These are phyloP conservation scores for Mycosphaerella sp. DNA, from an alignment of 2,329 filamentous ascomycete species.

Conservation along the genomic window DNA sequence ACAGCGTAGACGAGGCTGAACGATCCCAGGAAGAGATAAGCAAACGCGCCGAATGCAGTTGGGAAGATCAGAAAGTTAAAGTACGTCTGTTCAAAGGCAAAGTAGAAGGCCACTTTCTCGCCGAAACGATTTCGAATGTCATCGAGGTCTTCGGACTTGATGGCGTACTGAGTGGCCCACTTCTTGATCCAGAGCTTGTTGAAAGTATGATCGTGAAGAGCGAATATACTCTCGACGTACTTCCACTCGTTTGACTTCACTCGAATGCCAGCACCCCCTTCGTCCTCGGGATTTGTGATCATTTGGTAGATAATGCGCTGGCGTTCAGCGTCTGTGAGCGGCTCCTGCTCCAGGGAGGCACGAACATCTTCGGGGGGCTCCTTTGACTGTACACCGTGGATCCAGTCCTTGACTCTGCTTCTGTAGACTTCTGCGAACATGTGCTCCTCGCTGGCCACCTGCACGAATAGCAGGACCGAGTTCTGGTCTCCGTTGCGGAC, in stretches of 20 bases:
- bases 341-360: constrained; percentile 62
- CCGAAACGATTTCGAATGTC: constrained; percentile 48
- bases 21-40: constrained; percentile 76
- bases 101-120: constrained; percentile 80
- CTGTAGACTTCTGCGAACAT: constrained; percentile 77
- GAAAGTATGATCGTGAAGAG: constrained; percentile 47
- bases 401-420: constrained; percentile 79
- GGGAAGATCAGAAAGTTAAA: constrained; percentile 81
- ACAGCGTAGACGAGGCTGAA: constrained; percentile 79
- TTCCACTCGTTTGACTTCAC: constrained; percentile 48
- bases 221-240: constrained; percentile 46
- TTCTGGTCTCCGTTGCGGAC: constrained; percentile 72
- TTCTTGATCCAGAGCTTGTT: constrained; percentile 51
- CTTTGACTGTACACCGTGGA: constrained; percentile 74
- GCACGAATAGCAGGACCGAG: constrained; percentile 76
- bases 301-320: constrained; percentile 82
- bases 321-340: constrained; percentile 80
- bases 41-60: constrained; percentile 66
- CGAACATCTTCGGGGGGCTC: constrained; percentile 69
- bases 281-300: constrained; percentile 44
- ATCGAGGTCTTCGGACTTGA: constrained; percentile 45
- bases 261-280: constrained; percentile 48
- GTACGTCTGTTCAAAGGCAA: constrained; percentile 87
- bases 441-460: constrained; percentile 67
- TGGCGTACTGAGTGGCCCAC: constrained; percentile 44